phyloP scores from a whole-genome alignment of 371 early-diverging fungal genomes.

The Blakeslea trispora region DNA sequence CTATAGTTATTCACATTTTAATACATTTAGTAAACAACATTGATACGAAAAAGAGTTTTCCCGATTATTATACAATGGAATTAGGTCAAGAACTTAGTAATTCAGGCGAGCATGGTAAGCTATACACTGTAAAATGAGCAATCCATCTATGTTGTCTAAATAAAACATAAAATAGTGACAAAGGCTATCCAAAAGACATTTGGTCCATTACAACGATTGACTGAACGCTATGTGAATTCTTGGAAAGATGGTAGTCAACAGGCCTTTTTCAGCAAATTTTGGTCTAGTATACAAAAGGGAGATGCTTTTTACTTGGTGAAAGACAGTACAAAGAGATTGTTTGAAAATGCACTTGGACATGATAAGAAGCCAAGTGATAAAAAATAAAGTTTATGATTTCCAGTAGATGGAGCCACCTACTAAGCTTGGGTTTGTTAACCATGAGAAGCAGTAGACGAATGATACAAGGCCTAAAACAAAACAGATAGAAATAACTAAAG shows the following conservation, averaged over 20 bases:
- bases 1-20: too few relatives aligned
- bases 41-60: constrained; percentile 1
- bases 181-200: constrained; percentile 21
- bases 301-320: constrained; percentile 41
- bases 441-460: constrained; percentile 15
- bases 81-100: constrained; percentile 18
- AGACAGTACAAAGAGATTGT: constrained; percentile 30
- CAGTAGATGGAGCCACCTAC: constrained; percentile 23
- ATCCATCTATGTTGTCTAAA: too few relatives aligned
- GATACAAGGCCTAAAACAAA: constrained; percentile 20
- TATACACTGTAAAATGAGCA: too few relatives aligned
- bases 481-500: constrained; percentile 19
- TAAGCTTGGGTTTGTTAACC: constrained; percentile 8
- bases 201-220: constrained; percentile 21
- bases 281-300: constrained; percentile 31
- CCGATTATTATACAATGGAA: constrained; percentile 27
- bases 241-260: constrained; percentile 41
- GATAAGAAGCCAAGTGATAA: constrained; percentile 32
- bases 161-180: too few relatives aligned
- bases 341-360: constrained; percentile 26
- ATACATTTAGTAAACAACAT: constrained; percentile 2
- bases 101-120: constrained; percentile 24
- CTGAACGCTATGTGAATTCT: constrained; percentile 30
- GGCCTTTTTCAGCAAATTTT: constrained; percentile 36
- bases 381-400: constrained; percentile 10